These are phyloP conservation scores for Cryphonectria carpinicola DNA, from an alignment of 2,329 filamentous ascomycete genomes.

Conservation along the genomic window DNA sequence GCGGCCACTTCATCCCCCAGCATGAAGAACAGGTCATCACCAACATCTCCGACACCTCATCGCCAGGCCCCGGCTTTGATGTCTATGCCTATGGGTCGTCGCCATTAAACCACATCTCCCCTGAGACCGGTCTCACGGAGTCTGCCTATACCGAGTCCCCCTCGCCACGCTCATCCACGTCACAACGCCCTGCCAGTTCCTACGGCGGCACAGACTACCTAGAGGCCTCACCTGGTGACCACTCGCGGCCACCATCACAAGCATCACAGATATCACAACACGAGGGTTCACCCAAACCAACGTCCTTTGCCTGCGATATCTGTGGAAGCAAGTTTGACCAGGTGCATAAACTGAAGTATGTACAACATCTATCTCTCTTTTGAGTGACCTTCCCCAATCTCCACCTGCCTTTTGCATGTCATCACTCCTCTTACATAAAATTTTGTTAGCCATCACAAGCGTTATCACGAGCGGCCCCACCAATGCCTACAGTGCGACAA, in stretches of 20 bases:
- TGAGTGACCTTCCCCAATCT: neutral
- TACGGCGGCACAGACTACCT: constrained; percentile 26
- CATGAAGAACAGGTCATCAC: constrained; percentile 25
- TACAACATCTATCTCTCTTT: constrained; percentile 14
- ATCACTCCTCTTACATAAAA: constrained; percentile 23
- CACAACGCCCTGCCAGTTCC: constrained; percentile 24
- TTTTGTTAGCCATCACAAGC: constrained; percentile 57
- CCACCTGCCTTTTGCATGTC: too few relatives aligned
- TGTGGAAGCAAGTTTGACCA: constrained; percentile 57
- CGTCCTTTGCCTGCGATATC: constrained; percentile 44
- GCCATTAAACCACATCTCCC: constrained; percentile 49
- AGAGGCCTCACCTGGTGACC: constrained; percentile 20
- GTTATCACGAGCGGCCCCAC: constrained; percentile 63
- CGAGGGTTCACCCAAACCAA: constrained; percentile 33
- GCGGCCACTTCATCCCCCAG: constrained; percentile 31
- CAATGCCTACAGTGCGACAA: constrained; percentile 54
- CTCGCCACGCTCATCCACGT: constrained; percentile 29
- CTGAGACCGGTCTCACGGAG: constrained; percentile 48
- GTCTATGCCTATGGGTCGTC: constrained; percentile 44
- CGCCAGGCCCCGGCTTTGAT: constrained; percentile 40
- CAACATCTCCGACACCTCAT: constrained; percentile 47
- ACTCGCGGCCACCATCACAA: constrained; percentile 25
- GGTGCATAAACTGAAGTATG: constrained; percentile 63
- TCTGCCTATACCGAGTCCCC: constrained; percentile 33
- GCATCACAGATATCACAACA: neutral